These are phyloP conservation scores for Metschnikowia continentalis DNA, from an alignment of 805 yeast species.

Conservation along the genomic window DNA sequence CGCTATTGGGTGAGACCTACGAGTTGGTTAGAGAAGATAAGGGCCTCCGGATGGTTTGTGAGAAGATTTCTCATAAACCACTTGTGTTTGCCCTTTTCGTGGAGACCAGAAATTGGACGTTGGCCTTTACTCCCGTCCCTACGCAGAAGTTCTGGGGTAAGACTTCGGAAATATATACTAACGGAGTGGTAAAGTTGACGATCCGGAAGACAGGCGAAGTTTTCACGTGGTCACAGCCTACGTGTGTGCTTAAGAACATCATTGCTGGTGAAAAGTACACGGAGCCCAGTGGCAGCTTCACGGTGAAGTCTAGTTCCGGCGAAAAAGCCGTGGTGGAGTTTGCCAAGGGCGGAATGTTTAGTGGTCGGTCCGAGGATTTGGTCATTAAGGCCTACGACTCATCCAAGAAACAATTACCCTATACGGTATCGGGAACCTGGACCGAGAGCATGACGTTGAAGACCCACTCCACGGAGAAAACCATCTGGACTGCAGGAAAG, in stretches of 20 bases:
- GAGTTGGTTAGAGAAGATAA: slow-evolving; percentile 84
- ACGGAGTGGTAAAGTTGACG: slow-evolving; percentile 60
- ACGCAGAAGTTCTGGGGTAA: slow-evolving; percentile 94
- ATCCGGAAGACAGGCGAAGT: slow-evolving; percentile 60
- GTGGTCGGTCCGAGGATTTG: slow-evolving; percentile 71
- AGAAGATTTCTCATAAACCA: slow-evolving; percentile 87
- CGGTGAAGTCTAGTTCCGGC: slow-evolving; percentile 66
- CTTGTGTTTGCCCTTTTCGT: slow-evolving; percentile 76
- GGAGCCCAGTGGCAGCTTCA: slow-evolving; percentile 73
- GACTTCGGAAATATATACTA: slow-evolving; percentile 74
- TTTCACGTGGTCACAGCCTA: slow-evolving; percentile 82
- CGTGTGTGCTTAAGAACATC: slow-evolving; percentile 75
- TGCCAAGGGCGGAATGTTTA: slow-evolving; percentile 80
- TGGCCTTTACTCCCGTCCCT: slow-evolving; percentile 62
- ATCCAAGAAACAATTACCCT: slow-evolving; percentile 31
- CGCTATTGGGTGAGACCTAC: slow-evolving; percentile 87
- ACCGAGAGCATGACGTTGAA: slow-evolving; percentile 56
- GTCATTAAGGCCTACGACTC: slow-evolving; percentile 41
- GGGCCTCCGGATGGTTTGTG: slow-evolving; percentile 71
- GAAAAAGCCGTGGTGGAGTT: slow-evolving; percentile 67
- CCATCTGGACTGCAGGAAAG: slow-evolving; percentile 69
- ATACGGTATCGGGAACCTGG: slow-evolving; percentile 76
- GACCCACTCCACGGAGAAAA: slow-evolving; percentile 36
- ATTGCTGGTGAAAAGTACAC: slow-evolving; percentile 93
- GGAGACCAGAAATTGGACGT: slow-evolving; percentile 70